A percentile compares a stretch with the other conserved stretches of the same genome.
Evolutionary conservation across 495 filamentous ascomycete species (phyloP).

Genomic region (Penicillium verhagenii): DNA sequence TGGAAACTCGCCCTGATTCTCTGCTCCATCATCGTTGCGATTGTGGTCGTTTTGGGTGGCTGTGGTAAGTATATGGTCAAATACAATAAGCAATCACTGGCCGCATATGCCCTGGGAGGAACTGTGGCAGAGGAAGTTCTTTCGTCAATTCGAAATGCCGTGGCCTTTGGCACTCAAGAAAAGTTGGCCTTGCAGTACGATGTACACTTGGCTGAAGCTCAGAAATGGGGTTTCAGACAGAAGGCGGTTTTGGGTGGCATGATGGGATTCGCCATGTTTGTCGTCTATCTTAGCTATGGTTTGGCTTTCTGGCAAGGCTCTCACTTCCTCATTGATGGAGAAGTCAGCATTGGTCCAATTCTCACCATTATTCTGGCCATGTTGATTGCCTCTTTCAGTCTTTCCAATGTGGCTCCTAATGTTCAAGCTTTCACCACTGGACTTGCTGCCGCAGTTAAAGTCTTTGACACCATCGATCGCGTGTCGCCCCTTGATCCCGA

Average conservation of each 20-base stretch:
- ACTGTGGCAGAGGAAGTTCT: slow-evolving; percentile 3
- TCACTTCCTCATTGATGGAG: slow-evolving; percentile 44
- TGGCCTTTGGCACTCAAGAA: slow-evolving; percentile 3
- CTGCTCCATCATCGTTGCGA: slow-evolving; percentile 59
- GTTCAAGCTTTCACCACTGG: slow-evolving; percentile 57
- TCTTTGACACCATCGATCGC: slow-evolving; percentile 51
- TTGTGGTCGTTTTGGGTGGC: slow-evolving; percentile 60
- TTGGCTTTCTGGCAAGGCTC: slow-evolving; percentile 66
- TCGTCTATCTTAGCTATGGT: slow-evolving; percentile 60
- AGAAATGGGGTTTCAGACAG: slow-evolving; percentile 45
- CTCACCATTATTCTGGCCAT: slow-evolving; percentile 65
- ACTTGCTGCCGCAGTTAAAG: slow-evolving; percentile 48
- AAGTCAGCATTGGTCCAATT: slow-evolving; percentile 51
- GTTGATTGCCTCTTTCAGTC: slow-evolving; percentile 59
- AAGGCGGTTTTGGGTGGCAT: slow-evolving; percentile 54
- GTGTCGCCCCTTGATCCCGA: slow-evolving; percentile 48
- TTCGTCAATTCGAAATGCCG: background rate
- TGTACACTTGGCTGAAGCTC: slow-evolving; percentile 36
- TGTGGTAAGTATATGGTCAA: slow-evolving; percentile 58
- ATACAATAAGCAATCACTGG: slow-evolving; percentile 49
- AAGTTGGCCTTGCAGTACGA: slow-evolving; percentile 1
- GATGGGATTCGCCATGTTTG: slow-evolving; percentile 60
- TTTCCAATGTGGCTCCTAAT: slow-evolving; percentile 62
- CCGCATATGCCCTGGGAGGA: slow-evolving; percentile 35
- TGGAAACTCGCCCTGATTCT: slow-evolving; percentile 34